Conservation (phyloP, 140 eudicot species). For the Erigeron philadelphicus region DNA sequence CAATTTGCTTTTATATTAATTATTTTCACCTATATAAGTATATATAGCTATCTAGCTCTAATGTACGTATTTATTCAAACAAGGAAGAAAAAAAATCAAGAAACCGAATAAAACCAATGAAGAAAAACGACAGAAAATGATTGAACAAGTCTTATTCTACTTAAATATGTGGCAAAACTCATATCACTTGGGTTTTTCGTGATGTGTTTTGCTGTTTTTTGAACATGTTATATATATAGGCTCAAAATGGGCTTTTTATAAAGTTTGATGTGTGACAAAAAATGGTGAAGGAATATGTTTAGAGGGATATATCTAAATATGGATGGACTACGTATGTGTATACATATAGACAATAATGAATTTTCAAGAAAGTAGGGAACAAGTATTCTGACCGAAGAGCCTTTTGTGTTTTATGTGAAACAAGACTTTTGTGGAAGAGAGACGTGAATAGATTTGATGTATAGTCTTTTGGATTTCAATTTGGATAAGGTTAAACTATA, state of each 20-base stretch:
- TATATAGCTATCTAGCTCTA: background rate
- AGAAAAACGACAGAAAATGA: conserved; percentile 82
- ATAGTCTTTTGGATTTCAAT: conserved; percentile 13
- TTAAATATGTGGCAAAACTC: conserved; percentile 34
- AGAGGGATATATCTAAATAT: background rate
- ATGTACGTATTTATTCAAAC: background rate
- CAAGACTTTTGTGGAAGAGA: conserved; percentile 18
- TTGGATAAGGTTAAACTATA: conserved; percentile 34
- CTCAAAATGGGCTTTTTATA: conserved; percentile 9
- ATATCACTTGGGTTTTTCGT: conserved; percentile 31
- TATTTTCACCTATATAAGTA: too few relatives aligned
- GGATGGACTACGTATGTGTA: background rate
- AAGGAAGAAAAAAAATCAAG: conserved; percentile 27
- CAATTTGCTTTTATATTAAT: conserved; percentile 18
- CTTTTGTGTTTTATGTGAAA: conserved; percentile 12
- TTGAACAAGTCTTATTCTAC: conserved; percentile 55
- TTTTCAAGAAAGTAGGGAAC: conserved; percentile 23
- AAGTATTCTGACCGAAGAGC: conserved; percentile 16
- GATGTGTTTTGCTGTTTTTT: conserved; percentile 17
- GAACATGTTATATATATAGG: conserved; percentile 9
- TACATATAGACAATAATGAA: background rate
- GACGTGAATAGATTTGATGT: conserved; percentile 24
- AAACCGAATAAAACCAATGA: conserved; percentile 77
- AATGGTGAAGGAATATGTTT: background rate
- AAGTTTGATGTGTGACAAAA: background rate